Evolutionary conservation across 1,284 basidiomycete genomes (phyloP), one percentile per base, ranked within the genome.

Genomic region (Apiotrichum sp.): DNA sequence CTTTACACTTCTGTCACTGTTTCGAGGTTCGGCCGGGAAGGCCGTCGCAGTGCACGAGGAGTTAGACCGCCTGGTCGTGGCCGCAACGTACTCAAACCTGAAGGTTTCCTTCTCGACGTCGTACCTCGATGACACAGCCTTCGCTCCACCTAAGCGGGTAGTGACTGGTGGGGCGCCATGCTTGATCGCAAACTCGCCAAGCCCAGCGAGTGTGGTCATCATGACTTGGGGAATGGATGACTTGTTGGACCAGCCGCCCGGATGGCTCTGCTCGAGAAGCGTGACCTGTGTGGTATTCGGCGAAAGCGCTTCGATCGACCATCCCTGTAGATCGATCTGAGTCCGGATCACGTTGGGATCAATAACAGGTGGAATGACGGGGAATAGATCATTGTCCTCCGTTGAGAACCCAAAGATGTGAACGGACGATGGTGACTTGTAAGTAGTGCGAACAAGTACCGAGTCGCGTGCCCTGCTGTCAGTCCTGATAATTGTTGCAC

Each of bases 191-290:
- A 89, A 95, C 63, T 96, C 93, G 41, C 93, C 93, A 3, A 93
- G 85, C 6, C 91, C 91, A 0, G 93, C 88, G 1, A 97, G 78
- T 2, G 86, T 82, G 38, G 83, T 82, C 71, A 91, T 86, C 89
- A 98, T 95, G 66, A 90, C 86, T 39, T 87, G 86, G 0, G 93
- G 93, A 40, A 93, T 93, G 14, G 89, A 89, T 0, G 88, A 86
- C 76, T 98, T 98, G 77, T 91, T 92, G 6, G 91, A 86, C 95
- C 95, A 97, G 49, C 93, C 93, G 70, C 96, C 91, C 2, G 93
- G 93, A 74, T 98, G 93, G 11, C 89, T 93, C 76, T 98, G 96
- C 71, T 98, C 96, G 3, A 99, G 83, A 2, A 99, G 79, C 0
- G 93, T 97, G 54, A 98, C 84, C 38, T 91, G 86, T 0, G 93